A percentile compares a stretch with the other conserved stretches of the same genome.
These are phyloP conservation scores for Cucurbita pepo DNA, from an alignment of 306 rosid genomes.

Conservation along the genomic window DNA sequence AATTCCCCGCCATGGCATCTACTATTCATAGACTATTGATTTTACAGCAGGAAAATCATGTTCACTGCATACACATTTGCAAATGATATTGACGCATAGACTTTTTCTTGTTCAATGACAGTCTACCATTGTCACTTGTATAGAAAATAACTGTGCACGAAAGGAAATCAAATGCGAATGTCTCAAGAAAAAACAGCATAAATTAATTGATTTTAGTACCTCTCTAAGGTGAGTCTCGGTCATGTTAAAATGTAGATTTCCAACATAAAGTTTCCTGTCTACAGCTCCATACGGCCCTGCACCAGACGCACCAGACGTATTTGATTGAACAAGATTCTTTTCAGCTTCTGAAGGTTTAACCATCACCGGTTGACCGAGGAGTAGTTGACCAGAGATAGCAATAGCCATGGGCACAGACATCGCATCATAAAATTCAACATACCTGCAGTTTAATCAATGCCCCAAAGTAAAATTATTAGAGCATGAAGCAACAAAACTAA, in stretches of 20 bases:
- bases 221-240: constrained; percentile 86
- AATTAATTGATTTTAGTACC: constrained; percentile 21
- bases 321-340: constrained; percentile 94
- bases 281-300: constrained; percentile 86
- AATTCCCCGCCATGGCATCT: not conserved
- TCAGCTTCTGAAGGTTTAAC: constrained; percentile 99
- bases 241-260: constrained; percentile 97
- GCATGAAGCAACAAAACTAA: constrained; percentile 11
- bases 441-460: constrained; percentile 58
- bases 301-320: constrained; percentile 45
- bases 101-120: not conserved
- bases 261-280: constrained; percentile 90
- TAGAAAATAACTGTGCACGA: not conserved
- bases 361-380: constrained; percentile 95
- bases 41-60: not conserved
- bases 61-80: not conserved
- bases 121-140: not conserved
- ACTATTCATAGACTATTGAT: not conserved
- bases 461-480: constrained; percentile 39
- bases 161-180: not conserved
- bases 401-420: constrained; percentile 99
- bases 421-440: constrained; percentile 92
- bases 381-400: constrained; percentile 91
- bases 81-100: not conserved
- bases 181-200: not conserved